Conservation (phyloP, 31 red algal genomes). For the Asparagopsis taxiformis region DNA sequence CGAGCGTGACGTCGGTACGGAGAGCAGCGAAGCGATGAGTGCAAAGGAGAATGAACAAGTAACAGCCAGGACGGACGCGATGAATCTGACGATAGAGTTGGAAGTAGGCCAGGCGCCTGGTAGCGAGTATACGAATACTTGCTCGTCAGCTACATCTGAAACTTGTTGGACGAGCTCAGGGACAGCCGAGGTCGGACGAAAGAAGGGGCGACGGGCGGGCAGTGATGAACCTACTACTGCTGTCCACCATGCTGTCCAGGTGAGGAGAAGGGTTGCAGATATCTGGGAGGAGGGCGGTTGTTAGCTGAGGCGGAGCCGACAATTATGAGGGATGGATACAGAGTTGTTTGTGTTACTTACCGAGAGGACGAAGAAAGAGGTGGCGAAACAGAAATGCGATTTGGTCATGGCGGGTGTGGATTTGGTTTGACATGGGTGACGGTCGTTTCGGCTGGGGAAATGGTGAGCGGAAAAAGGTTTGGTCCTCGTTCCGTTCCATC, state of each 20-base stretch:
- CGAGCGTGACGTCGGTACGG: conserved; percentile 18
- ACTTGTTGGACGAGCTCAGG: conserved; percentile 41
- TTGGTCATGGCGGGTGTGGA: conserved; percentile 42
- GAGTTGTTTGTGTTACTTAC: conserved; percentile 12
- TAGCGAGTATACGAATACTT: conserved; percentile 64
- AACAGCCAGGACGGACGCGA: conserved; percentile 63
- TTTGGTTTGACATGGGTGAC: no score
- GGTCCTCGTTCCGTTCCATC: no score
- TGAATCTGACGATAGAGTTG: conserved; percentile 55
- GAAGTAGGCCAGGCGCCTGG: conserved; percentile 70
- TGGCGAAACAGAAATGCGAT: conserved; percentile 57
- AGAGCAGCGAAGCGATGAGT: conserved; percentile 32
- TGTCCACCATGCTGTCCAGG: conserved; percentile 79
- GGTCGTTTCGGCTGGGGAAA: no score
- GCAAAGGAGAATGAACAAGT: conserved; percentile 66
- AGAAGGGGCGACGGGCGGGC: conserved; percentile 78
- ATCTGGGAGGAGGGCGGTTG: conserved; percentile 36
- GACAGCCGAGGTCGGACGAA: conserved; percentile 12
- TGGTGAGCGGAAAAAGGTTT: no score
- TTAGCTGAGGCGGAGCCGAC: not conserved
- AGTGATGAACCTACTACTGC: conserved; percentile 61
- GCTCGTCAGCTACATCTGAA: not conserved
- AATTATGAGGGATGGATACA: not conserved
- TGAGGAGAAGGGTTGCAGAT: conserved; percentile 53
- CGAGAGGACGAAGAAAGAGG: conserved; percentile 57